Evolutionary conservation across 2,329 filamentous ascomycete species (phyloP).

Genomic region (Botrytis squamosa): DNA sequence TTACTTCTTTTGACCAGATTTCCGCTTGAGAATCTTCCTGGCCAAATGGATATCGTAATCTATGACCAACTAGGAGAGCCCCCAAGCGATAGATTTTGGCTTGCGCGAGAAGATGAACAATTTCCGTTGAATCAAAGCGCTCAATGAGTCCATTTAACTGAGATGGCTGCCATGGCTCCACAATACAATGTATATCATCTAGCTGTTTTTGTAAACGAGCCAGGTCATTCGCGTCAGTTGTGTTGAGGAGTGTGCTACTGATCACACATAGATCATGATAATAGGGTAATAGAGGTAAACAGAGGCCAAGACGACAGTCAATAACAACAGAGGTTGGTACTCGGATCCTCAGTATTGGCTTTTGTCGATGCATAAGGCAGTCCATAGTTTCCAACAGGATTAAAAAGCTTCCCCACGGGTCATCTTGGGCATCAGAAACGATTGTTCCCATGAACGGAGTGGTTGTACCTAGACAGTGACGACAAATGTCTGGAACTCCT

Average conservation of each 20-base stretch:
- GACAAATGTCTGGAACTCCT: slow-evolving; percentile 34
- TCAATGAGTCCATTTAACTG: slow-evolving; percentile 27
- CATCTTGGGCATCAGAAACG: slow-evolving; percentile 24
- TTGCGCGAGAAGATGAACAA: slow-evolving; percentile 36
- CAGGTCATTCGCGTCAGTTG: slow-evolving; percentile 23
- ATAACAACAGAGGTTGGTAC: slow-evolving; percentile 15
- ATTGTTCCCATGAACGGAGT: slow-evolving; percentile 26
- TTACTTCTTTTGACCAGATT: slow-evolving; percentile 31
- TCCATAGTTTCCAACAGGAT: slow-evolving; percentile 36
- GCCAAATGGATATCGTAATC: slow-evolving; percentile 34
- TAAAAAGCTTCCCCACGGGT: slow-evolving; percentile 32
- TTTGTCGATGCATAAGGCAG: slow-evolving; percentile 34
- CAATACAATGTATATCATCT: slow-evolving; percentile 26
- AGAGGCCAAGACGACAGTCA: slow-evolving; percentile 35
- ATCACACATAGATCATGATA: slow-evolving; percentile 37
- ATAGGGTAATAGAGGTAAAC: slow-evolving; percentile 33
- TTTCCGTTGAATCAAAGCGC: slow-evolving; percentile 31
- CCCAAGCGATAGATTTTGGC: slow-evolving; percentile 36
- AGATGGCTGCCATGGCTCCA: slow-evolving; percentile 36
- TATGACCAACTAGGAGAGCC: slow-evolving; percentile 34
- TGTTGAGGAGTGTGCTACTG: slow-evolving; percentile 30
- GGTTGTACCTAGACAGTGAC: slow-evolving; percentile 32
- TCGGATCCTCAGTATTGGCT: slow-evolving; percentile 30
- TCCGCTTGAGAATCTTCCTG: slow-evolving; percentile 31
- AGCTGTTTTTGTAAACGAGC: slow-evolving; percentile 29